Evolutionary conservation across 129 eudicot species (phyloP).

Genomic region (Flaveria trinervia): DNA sequence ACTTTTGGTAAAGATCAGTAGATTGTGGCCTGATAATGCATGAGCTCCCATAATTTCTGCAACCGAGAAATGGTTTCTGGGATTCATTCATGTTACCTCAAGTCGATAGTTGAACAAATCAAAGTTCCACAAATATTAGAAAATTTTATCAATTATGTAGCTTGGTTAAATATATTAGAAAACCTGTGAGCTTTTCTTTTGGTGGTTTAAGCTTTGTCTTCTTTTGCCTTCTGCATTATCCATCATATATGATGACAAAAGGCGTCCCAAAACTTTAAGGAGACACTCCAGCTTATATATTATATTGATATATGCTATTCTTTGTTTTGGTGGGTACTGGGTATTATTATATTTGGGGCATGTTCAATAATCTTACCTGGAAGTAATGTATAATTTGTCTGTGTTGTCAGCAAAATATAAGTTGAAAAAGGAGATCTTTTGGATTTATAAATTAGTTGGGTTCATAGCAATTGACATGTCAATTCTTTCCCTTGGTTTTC

Average conservation of each 20-base stretch:
- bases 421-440: conserved; percentile 13
- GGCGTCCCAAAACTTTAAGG: conserved; percentile 1
- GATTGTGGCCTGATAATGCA: background rate
- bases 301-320: conserved; percentile 8
- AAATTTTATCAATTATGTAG: background rate
- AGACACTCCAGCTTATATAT: conserved; percentile 17
- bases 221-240: conserved; percentile 22
- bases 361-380: conserved; percentile 7
- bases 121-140: background rate
- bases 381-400: conserved; percentile 25
- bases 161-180: background rate
- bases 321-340: conserved; percentile 24
- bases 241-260: conserved; percentile 14
- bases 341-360: conserved; percentile 9
- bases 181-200: background rate
- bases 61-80: background rate
- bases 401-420: conserved; percentile 25
- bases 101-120: background rate
- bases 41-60: background rate
- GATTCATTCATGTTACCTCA: background rate
- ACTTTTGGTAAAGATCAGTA: background rate
- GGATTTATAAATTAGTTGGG: conserved; percentile 18
- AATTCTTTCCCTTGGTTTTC: conserved; percentile 12
- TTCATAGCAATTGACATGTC: conserved; percentile 19
- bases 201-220: conserved; percentile 7